phyloP scores from a whole-genome alignment of 2,329 filamentous ascomycete genomes.

The Cercospora citrullina region DNA sequence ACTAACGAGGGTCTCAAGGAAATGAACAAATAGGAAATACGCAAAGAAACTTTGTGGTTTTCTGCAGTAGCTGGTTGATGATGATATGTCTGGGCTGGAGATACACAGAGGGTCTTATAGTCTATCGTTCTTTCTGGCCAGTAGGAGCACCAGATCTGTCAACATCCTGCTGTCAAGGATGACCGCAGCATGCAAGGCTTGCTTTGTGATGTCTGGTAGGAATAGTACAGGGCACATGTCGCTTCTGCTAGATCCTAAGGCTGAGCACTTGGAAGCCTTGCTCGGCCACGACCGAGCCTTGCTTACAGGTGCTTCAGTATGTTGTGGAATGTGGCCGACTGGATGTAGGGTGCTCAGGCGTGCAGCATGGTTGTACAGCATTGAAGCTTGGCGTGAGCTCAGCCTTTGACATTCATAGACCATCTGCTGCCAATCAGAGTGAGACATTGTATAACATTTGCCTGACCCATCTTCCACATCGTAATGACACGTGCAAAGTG shows the following conservation, averaged over 20 bases:
- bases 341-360: background rate
- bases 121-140: background rate
- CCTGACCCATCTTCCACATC: background rate
- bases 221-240: slow-evolving; percentile 1
- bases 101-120: slow-evolving; percentile 1
- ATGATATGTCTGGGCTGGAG: slow-evolving; percentile 8
- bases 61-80: slow-evolving; percentile 8
- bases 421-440: slow-evolving; percentile 4
- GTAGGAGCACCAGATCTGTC: background rate
- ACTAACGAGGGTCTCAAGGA: slow-evolving; percentile 19
- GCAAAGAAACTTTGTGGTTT: slow-evolving; percentile 12
- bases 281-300: slow-evolving; percentile 1
- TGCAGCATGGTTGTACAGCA: slow-evolving; percentile 1
- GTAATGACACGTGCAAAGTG: background rate
- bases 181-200: background rate
- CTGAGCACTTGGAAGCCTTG: background rate
- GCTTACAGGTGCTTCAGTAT: background rate
- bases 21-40: slow-evolving; percentile 12
- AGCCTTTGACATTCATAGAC: slow-evolving; percentile 11
- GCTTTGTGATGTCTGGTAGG: background rate
- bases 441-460: background rate
- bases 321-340: background rate
- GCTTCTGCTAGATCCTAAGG: background rate
- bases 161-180: background rate
- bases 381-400: slow-evolving; percentile 7